Percentiles rank a stretch among this genome's conserved stretches.
These are phyloP conservation scores for Flaveria robusta DNA, from an alignment of 129 eudicot species.

Conservation along the genomic window DNA sequence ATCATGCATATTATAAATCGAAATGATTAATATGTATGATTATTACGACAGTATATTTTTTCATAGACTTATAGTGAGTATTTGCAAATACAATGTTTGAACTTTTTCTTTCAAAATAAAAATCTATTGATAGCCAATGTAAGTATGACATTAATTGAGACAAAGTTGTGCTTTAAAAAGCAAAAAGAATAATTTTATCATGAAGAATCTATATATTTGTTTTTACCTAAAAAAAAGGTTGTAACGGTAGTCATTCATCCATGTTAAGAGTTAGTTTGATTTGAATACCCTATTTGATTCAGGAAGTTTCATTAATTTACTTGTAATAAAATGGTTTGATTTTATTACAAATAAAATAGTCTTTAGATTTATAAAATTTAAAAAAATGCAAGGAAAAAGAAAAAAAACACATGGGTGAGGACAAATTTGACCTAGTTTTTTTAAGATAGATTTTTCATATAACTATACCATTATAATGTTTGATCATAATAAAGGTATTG, in stretches of 20 bases:
- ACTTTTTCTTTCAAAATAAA: not conserved
- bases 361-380: too few species aligned
- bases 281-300: not conserved
- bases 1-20: not conserved
- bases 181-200: conserved; percentile 7
- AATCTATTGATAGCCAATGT: not conserved
- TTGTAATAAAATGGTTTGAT: not conserved
- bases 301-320: not conserved
- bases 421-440: too few species aligned
- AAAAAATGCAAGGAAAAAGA: not conserved
- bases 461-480: too few species aligned
- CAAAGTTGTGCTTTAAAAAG: conserved; percentile 7
- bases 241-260: not conserved
- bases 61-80: not conserved
- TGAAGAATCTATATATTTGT: not conserved
- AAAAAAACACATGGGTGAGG: not conserved
- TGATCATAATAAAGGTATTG: too few species aligned
- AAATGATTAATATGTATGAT: too few species aligned
- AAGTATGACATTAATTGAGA: conserved; percentile 4
- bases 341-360: not conserved
- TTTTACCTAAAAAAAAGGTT: not conserved
- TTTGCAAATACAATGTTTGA: not conserved
- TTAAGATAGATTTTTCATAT: too few species aligned
- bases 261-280: not conserved
- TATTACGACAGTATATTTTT: not conserved